phyloP scores from a whole-genome alignment of 2,329 filamentous ascomycete species.

The Pyrenophora teres region DNA sequence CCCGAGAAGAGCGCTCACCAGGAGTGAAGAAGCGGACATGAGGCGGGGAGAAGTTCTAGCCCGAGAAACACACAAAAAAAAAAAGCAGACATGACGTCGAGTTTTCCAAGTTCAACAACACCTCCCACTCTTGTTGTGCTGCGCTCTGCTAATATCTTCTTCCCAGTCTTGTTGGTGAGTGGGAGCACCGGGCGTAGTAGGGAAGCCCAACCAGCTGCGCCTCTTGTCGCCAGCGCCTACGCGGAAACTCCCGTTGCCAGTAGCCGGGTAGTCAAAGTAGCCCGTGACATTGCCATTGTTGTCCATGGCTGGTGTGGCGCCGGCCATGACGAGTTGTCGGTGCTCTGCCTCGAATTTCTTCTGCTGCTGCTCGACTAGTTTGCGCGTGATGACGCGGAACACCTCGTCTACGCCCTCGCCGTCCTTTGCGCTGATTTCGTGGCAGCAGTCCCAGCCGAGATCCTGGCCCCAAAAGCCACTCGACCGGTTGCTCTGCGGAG shows the following conservation, averaged over 20 bases:
- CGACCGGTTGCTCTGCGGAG: slow-evolving; percentile 58
- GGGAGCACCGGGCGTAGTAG: slow-evolving; percentile 50
- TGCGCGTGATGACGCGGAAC: slow-evolving; percentile 86
- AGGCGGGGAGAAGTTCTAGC: no score
- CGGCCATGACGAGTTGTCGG: slow-evolving; percentile 49
- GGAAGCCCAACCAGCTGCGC: slow-evolving; percentile 68
- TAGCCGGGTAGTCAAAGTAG: slow-evolving; percentile 56
- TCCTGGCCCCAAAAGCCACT: slow-evolving; percentile 90
- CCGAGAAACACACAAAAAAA: no score
- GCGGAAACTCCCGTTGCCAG: slow-evolving; percentile 64
- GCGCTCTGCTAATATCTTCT: slow-evolving; percentile 36
- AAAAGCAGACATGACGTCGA: no score
- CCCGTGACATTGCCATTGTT: slow-evolving; percentile 42
- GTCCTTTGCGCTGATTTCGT: slow-evolving; percentile 92
- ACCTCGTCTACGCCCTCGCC: slow-evolving; percentile 97
- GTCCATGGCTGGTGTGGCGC: slow-evolving; percentile 52
- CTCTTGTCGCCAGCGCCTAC: slow-evolving; percentile 65
- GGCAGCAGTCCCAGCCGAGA: slow-evolving; percentile 94
- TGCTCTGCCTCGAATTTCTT: slow-evolving; percentile 59
- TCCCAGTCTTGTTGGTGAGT: slow-evolving; percentile 41
- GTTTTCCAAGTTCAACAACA: slow-evolving; percentile 34
- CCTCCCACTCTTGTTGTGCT: slow-evolving; percentile 42
- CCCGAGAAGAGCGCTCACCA: no score
- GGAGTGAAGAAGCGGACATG: no score
- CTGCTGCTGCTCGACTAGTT: slow-evolving; percentile 74